Conservation (phyloP, 2,329 filamentous ascomycete species). For the Penicillium sp. region DNA sequence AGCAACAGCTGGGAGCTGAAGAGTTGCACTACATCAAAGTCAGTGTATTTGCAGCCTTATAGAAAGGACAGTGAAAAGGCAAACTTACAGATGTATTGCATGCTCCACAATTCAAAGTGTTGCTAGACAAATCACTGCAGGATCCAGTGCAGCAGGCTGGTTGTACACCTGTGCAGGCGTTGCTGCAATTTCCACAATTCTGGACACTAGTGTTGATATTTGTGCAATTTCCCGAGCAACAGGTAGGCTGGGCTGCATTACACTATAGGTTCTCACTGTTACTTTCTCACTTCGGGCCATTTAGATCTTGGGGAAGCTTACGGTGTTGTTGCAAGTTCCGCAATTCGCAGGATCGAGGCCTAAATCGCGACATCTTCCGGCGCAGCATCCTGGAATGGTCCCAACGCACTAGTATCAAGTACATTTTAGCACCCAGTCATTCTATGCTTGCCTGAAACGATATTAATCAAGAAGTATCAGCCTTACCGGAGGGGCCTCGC, state of each 20-base stretch:
- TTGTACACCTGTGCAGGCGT: background rate
- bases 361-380: conserved; percentile 5
- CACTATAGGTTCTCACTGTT: background rate
- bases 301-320: background rate
- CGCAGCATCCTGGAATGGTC: conserved; percentile 5
- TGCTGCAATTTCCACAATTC: conserved; percentile 6
- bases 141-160: conserved; percentile 6
- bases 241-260: background rate
- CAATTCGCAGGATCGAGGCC: conserved; percentile 1
- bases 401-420: background rate
- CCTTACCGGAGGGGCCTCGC: conserved; percentile 2
- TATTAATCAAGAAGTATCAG: background rate
- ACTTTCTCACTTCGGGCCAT: background rate
- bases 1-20: conserved; percentile 1
- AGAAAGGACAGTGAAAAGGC: too few relatives aligned
- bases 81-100: conserved; percentile 3
- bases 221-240: conserved; percentile 4
- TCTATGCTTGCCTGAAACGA: background rate
- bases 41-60: background rate
- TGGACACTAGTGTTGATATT: background rate
- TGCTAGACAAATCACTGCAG: conserved; percentile 1
- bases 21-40: background rate
- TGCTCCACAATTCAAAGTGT: background rate
- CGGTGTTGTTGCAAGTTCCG: conserved; percentile 5
- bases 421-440: background rate